Evolutionary conservation across 495 filamentous ascomycete genomes (phyloP), one percentile per base, ranked within the genome.

Genomic region (Xylaria flabelliformis): DNA sequence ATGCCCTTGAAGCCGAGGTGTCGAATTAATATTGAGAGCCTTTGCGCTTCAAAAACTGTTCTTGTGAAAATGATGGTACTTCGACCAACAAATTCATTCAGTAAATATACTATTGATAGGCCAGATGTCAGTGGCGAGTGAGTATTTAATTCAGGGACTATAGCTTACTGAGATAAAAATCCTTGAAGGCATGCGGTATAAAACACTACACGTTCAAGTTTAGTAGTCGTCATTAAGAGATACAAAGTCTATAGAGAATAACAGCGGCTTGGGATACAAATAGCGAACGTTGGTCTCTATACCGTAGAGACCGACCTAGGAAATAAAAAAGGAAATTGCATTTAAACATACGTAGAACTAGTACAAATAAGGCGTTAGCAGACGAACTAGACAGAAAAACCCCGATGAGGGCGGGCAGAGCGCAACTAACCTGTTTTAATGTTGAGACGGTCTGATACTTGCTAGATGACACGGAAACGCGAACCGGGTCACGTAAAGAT

Each of bases 391-490:
- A 12, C 36, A 56, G 44, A 12, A 9, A 17, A 6, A 46, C 8
- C 0, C 6, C 15, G 26, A 51, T 19, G 26, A n/a, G 50, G 17
- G 7, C 19, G 21, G 24, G 3, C 6, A 48, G 13, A 39, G 19
- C 2, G 32, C 9, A 6, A 26, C 69, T 55, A 6, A 71, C 59
- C 59, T 97, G 93, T 19, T 93, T 85, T 26, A 99, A 85, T 3
- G 93, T 97, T 1, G 91, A 88, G 55, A 97, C 96, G 0, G 94
- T 97, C 75, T 94, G 92, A 82, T 97, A 95, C 77, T 93, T 96
- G 76, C 85, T 91, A 41, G 83, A 83, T 63, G 88, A 91, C 69
- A 97, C 90, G 70, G 88, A 91, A 70, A 99, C 91, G 3, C 90
- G 85, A 17, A 80, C 48, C 10, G 78, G 96, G 75, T 94, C 93